Evolutionary conservation across 1,139 yeast genomes (phyloP).

Genomic region (Saccharomyces hybrid): DNA sequence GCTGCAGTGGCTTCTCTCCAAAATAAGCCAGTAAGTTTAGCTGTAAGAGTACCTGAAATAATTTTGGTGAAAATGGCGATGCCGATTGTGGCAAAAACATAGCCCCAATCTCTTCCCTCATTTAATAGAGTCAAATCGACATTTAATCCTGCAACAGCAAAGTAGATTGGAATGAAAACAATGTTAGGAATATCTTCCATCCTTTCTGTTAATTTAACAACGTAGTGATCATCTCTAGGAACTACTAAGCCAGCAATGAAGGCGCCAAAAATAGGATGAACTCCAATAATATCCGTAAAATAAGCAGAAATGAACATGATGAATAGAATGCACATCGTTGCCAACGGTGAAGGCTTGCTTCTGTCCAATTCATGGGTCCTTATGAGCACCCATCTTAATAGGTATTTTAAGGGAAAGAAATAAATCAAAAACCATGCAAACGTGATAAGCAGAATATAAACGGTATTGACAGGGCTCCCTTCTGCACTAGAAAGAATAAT

Average conservation of each 20-base stretch:
- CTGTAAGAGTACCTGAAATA: constrained; percentile 57
- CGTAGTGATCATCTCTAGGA: constrained; percentile 73
- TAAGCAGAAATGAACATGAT: constrained; percentile 60
- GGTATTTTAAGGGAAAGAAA: constrained; percentile 38
- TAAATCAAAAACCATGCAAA: constrained; percentile 61
- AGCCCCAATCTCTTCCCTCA: constrained; percentile 69
- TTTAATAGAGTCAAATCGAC: constrained; percentile 58
- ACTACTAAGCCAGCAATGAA: constrained; percentile 67
- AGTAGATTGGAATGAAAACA: constrained; percentile 65
- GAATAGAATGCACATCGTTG: constrained; percentile 49
- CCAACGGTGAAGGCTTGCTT: constrained; percentile 58
- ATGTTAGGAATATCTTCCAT: constrained; percentile 71
- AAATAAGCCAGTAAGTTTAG: constrained; percentile 50
- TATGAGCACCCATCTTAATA: constrained; percentile 41
- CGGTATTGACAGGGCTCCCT: constrained; percentile 54
- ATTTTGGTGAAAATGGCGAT: constrained; percentile 64
- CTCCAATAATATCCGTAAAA: constrained; percentile 74
- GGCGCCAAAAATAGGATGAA: constrained; percentile 77
- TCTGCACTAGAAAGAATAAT: constrained; percentile 69
- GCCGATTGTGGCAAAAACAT: constrained; percentile 54
- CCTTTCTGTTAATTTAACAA: constrained; percentile 58
- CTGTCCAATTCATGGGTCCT: constrained; percentile 37
- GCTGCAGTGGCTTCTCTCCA: constrained; percentile 71
- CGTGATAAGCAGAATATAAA: constrained; percentile 58
- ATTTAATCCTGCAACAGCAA: constrained; percentile 69